Percentiles rank a stretch among this genome's conserved stretches.
Conservation (phyloP, 2,329 filamentous ascomycete genomes). For the Cytospora leucostoma region DNA sequence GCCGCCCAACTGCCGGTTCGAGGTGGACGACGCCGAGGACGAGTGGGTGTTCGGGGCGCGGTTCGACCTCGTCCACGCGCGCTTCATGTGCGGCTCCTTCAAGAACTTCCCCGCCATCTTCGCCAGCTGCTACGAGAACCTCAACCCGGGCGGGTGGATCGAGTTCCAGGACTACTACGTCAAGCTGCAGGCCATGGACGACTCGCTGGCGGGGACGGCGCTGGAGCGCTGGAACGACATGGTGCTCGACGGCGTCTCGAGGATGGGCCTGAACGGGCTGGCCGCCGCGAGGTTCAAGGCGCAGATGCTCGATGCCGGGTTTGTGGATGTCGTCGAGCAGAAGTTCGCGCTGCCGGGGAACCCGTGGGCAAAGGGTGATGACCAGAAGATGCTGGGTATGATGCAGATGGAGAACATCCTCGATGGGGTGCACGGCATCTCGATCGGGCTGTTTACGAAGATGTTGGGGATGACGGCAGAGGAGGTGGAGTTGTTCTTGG, state of each 20-base stretch:
- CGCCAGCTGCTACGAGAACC: slow-evolving; percentile 28
- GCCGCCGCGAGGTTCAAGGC: slow-evolving; percentile 22
- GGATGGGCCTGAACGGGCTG: slow-evolving; percentile 23
- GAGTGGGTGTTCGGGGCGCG: slow-evolving; percentile 30
- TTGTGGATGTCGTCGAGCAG: slow-evolving; percentile 36
- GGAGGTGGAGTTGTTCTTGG: slow-evolving; percentile 37
- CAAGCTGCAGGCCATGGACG: slow-evolving; percentile 28
- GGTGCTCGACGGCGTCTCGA: slow-evolving; percentile 26
- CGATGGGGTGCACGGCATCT: slow-evolving; percentile 37
- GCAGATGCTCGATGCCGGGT: slow-evolving; percentile 36
- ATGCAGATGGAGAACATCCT: slow-evolving; percentile 40
- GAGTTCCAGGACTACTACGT: slow-evolving; percentile 33
- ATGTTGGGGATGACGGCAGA: slow-evolving; percentile 36
- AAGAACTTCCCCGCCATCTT: slow-evolving; percentile 28
- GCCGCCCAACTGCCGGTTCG: slow-evolving; percentile 32
- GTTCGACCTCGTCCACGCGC: slow-evolving; percentile 33
- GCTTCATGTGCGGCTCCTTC: slow-evolving; percentile 31
- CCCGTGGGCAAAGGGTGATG: slow-evolving; percentile 40
- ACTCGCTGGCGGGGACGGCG: slow-evolving; percentile 28
- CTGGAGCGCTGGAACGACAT: slow-evolving; percentile 31
- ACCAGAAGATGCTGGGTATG: slow-evolving; percentile 41
- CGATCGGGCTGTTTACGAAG: slow-evolving; percentile 37
- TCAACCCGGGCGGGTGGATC: slow-evolving; percentile 31
- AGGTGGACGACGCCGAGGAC: slow-evolving; percentile 33
- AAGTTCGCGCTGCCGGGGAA: slow-evolving; percentile 39